phyloP scores from a whole-genome alignment of 257 asterid species.

The Solanum verrucosum region DNA sequence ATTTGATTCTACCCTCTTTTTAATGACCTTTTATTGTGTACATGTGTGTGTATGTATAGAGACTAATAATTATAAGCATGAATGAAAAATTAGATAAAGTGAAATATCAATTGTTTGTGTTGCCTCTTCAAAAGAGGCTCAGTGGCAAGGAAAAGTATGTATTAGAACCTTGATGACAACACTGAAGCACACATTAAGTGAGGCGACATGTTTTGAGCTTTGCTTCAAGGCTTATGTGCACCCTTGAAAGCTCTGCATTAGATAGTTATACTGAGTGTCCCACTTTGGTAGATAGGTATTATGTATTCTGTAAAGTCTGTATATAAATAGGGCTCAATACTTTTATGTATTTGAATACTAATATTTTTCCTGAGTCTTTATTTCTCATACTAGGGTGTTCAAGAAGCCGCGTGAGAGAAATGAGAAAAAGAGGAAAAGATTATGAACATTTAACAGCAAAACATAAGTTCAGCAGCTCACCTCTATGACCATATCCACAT shows the following conservation, averaged over 20 bases:
- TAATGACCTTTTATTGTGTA: not conserved
- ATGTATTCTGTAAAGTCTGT: not conserved
- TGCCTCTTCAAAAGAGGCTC: not conserved
- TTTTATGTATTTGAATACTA: not conserved
- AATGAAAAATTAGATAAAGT: not conserved
- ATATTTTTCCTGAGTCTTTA: not conserved
- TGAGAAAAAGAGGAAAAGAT: not conserved
- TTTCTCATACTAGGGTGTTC: not conserved
- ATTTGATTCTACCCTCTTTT: not conserved
- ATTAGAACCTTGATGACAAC: not conserved
- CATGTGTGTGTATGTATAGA: not conserved
- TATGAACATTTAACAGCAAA: not conserved
- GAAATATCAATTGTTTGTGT: not conserved
- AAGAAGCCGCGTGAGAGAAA: not conserved
- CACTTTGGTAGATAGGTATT: not conserved
- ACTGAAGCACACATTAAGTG: not conserved
- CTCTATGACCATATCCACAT: conserved; percentile 96
- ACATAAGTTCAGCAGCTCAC: conserved; percentile 17
- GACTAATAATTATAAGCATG: not conserved
- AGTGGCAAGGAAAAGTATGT: not conserved
- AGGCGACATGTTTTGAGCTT: not conserved
- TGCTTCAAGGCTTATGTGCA: not conserved
- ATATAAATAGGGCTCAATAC: not conserved
- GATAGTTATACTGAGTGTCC: not conserved
- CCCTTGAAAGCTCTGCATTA: not conserved